phyloP scores from a whole-genome alignment of 345 rosid species.

The Eucalyptus marginata region DNA sequence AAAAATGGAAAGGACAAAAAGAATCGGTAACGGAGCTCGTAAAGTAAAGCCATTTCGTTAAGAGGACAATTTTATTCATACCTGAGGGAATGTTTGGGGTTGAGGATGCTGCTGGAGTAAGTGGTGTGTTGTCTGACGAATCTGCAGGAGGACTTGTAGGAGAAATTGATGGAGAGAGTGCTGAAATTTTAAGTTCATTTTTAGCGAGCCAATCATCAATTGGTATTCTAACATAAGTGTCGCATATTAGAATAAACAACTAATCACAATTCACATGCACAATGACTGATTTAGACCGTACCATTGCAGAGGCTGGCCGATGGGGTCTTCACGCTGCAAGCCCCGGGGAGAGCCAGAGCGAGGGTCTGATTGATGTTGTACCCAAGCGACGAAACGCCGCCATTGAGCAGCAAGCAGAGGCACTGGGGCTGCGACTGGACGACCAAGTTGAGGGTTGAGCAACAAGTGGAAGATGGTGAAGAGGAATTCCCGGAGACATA shows the following conservation, averaged over 20 bases:
- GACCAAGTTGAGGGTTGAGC: slow-evolving; percentile 30
- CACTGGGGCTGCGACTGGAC: slow-evolving; percentile 36
- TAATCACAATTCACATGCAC: not conserved
- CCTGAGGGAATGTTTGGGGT: slow-evolving; percentile 9
- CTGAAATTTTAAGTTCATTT: not conserved
- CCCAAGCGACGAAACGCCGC: slow-evolving; percentile 10
- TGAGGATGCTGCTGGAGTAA: slow-evolving; percentile 1
- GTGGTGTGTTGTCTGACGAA: slow-evolving; percentile 4
- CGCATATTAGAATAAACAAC: not conserved
- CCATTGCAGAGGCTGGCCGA: slow-evolving; percentile 5
- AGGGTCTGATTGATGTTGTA: slow-evolving; percentile 19
- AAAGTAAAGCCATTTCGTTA: not conserved
- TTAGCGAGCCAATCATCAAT: not conserved
- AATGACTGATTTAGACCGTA: not conserved
- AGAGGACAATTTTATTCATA: not conserved
- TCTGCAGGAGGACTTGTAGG: not conserved
- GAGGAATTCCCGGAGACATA: slow-evolving; percentile 32
- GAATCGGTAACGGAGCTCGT: not conserved
- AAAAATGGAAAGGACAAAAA: not conserved
- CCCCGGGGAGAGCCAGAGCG: slow-evolving; percentile 18
- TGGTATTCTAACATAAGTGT: not conserved
- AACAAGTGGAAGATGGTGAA: slow-evolving; percentile 41
- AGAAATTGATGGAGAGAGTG: slow-evolving; percentile 4
- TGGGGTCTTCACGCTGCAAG: slow-evolving; percentile 24
- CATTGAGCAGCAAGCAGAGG: slow-evolving; percentile 28